phyloP scores from a whole-genome alignment of 1,139 yeast species.

The Ogataea hybrid region DNA sequence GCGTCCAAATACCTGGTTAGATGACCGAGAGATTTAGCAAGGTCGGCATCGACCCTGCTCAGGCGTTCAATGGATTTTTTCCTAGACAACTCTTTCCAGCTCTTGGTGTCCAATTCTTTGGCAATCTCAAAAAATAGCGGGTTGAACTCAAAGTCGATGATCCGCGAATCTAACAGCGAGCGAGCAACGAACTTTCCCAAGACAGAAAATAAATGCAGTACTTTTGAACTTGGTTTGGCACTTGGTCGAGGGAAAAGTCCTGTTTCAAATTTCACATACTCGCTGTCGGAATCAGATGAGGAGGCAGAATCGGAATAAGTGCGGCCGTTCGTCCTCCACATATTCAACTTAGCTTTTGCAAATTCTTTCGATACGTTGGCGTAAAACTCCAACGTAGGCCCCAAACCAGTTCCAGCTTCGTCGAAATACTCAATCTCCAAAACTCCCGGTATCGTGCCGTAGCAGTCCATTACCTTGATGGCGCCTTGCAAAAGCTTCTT shows the following conservation, averaged over 20 bases:
- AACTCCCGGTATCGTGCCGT: slow-evolving; percentile 78
- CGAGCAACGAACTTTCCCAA: slow-evolving; percentile 87
- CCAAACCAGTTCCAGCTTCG: slow-evolving; percentile 95
- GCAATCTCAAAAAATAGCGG: slow-evolving; percentile 61
- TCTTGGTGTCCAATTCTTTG: slow-evolving; percentile 21
- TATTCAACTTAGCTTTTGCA: slow-evolving; percentile 48
- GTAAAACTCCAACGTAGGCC: slow-evolving; percentile 94
- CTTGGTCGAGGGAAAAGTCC: slow-evolving; percentile 81
- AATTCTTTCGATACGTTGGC: slow-evolving; percentile 78
- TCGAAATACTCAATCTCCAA: slow-evolving; percentile 86
- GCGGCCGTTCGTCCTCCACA: slow-evolving; percentile 65
- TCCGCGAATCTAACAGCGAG: slow-evolving; percentile 80
- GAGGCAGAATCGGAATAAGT: neutral
- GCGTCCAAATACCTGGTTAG: slow-evolving; percentile 44
- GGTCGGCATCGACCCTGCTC: slow-evolving; percentile 52
- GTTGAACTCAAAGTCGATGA: slow-evolving; percentile 79
- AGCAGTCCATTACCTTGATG: slow-evolving; percentile 68
- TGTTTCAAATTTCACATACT: slow-evolving; percentile 40
- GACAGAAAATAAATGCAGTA: slow-evolving; percentile 55
- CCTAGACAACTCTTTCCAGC: slow-evolving; percentile 5
- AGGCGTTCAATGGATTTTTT: slow-evolving; percentile 39
- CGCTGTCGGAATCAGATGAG: slow-evolving; percentile 4
- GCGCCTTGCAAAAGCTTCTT: slow-evolving; percentile 74
- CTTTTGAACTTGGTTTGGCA: slow-evolving; percentile 36
- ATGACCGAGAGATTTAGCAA: slow-evolving; percentile 60